Conservation (phyloP, 768 basidiomycete species). For the Collybiopsis luxurians region DNA sequence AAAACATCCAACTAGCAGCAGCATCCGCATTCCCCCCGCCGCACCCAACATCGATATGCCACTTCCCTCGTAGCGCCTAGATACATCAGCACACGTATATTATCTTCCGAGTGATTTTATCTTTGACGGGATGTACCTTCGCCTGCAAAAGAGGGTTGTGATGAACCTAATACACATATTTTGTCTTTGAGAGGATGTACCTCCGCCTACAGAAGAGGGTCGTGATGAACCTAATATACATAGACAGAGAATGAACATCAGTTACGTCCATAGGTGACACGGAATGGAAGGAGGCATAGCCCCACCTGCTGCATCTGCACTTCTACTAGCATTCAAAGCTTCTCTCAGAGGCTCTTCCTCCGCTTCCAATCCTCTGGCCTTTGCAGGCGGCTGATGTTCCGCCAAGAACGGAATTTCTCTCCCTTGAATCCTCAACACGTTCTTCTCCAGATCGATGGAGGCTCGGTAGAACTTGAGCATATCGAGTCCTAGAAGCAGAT, state of each 20-base stretch:
- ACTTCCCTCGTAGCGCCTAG: constrained; percentile 77
- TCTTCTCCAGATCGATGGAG: constrained; percentile 89
- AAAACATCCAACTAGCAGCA: constrained; percentile 87
- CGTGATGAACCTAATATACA: too few relatives aligned
- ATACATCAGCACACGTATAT: constrained; percentile 64
- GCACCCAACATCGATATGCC: constrained; percentile 78
- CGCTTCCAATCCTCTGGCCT: constrained; percentile 34
- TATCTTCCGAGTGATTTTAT: constrained; percentile 49
- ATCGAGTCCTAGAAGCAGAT: constrained; percentile 97
- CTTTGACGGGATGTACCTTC: constrained; percentile 18
- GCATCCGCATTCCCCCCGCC: constrained; percentile 85
- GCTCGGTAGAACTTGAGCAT: constrained; percentile 99
- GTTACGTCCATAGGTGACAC: too few relatives aligned
- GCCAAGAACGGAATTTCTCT: constrained; percentile 86
- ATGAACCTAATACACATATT: too few relatives aligned
- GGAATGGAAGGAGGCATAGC: too few relatives aligned
- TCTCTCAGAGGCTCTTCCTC: background rate
- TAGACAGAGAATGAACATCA: too few relatives aligned
- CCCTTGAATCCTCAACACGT: constrained; percentile 88
- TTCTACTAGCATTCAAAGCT: background rate
- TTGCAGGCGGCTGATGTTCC: constrained; percentile 92
- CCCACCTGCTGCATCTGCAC: background rate
- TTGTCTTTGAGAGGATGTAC: constrained; percentile 27
- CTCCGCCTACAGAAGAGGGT: background rate
- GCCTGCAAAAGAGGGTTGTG: background rate